Conservation (phyloP, 2,329 filamentous ascomycete species). For the Cytospora schulzeri region DNA sequence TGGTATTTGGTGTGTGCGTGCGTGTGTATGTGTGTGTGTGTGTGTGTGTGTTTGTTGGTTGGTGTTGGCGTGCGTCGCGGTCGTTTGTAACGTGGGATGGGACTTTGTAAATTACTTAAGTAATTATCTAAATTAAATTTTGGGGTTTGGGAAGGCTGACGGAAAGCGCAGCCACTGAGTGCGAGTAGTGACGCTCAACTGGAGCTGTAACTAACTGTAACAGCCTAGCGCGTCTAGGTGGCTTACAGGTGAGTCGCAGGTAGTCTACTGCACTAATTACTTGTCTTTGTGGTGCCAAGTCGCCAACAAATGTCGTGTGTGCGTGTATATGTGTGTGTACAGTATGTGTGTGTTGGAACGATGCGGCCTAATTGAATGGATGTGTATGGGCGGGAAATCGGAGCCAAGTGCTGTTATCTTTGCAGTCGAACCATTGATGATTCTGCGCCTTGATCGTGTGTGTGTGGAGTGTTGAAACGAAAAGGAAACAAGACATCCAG, state of each 20-base stretch:
- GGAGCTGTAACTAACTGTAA: not conserved
- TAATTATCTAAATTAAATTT: slow-evolving; percentile 24
- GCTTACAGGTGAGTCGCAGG: not conserved
- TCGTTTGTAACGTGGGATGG: slow-evolving; percentile 13
- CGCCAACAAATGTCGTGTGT: too few species aligned
- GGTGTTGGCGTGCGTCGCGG: not conserved
- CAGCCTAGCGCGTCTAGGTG: not conserved
- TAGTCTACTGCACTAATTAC: not conserved
- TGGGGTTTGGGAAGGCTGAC: slow-evolving; percentile 26
- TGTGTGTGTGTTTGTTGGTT: not conserved
- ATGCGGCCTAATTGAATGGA: not conserved
- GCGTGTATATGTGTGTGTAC: too few species aligned
- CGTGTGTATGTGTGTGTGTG: too few species aligned
- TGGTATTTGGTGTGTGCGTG: not conserved
- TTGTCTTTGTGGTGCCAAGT: not conserved
- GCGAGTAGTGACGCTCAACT: not conserved
- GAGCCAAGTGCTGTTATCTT: not conserved
- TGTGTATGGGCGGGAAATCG: not conserved
- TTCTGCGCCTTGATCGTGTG: not conserved
- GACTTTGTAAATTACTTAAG: not conserved
- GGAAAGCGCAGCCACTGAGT: not conserved
- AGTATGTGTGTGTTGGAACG: not conserved
- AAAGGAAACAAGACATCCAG: too few species aligned
- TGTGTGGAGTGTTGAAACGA: not conserved
- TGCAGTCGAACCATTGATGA: not conserved